A percentile compares a stretch with the other conserved stretches of the same genome.
Evolutionary conservation across 345 rosid species (phyloP).

Genomic region (Eucalyptus marginata): DNA sequence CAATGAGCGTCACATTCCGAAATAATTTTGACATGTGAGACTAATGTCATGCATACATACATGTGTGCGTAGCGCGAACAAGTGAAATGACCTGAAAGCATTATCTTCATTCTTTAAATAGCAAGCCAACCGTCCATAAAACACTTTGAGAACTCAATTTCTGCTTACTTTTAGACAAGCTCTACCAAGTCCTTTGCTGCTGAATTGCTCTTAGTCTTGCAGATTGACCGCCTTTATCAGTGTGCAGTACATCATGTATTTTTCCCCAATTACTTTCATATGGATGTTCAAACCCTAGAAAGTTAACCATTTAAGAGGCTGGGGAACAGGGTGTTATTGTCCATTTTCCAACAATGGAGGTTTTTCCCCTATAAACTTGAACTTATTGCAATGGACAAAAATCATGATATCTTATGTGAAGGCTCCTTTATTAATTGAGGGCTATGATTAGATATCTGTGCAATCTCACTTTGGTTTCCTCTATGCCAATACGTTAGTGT

Average conservation of each 20-base stretch:
- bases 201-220: background rate
- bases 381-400: background rate
- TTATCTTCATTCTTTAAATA: background rate
- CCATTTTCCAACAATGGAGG: background rate
- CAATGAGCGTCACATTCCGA: background rate
- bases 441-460: background rate
- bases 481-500: background rate
- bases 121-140: background rate
- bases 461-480: background rate
- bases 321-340: background rate
- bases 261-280: background rate
- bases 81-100: background rate
- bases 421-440: background rate
- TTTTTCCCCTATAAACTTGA: background rate
- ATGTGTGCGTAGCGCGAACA: background rate
- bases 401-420: background rate
- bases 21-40: background rate
- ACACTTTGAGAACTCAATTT: background rate
- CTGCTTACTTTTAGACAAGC: background rate
- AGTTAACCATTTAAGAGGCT: background rate
- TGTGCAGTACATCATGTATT: background rate
- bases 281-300: background rate
- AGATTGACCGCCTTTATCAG: background rate
- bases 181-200: background rate
- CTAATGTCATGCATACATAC: background rate